Percentiles rank a stretch among this genome's conserved stretches.
phyloP scores from a whole-genome alignment of 495 filamentous ascomycete genomes.

The Chlorociboria aeruginascens region DNA sequence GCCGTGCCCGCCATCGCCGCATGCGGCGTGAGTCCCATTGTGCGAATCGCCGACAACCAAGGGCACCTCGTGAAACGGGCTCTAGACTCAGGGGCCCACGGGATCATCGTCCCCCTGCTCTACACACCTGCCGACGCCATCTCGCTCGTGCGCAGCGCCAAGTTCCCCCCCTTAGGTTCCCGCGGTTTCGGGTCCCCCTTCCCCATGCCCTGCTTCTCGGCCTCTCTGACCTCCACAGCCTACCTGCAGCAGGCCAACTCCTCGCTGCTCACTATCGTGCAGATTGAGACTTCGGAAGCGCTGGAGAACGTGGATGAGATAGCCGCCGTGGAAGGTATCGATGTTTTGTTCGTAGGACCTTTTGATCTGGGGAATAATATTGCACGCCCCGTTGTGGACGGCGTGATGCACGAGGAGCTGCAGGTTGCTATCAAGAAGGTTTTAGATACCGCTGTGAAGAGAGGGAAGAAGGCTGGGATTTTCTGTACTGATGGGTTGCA shows the following conservation, averaged over 20 bases:
- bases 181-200: constrained; percentile 60
- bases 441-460: constrained; percentile 44
- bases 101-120: constrained; percentile 54
- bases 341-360: constrained; percentile 69
- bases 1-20: constrained; percentile 61
- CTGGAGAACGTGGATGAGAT: constrained; percentile 61
- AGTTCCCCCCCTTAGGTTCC: constrained; percentile 53
- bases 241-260: constrained; percentile 70
- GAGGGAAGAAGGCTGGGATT: constrained; percentile 68
- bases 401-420: constrained; percentile 50
- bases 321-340: constrained; percentile 55
- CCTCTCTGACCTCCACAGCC: constrained; percentile 39
- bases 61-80: constrained; percentile 61
- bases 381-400: constrained; percentile 52
- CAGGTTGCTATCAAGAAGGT: constrained; percentile 55
- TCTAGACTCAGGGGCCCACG: constrained; percentile 57
- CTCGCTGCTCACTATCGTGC: constrained; percentile 57
- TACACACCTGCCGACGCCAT: constrained; percentile 52
- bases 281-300: constrained; percentile 72
- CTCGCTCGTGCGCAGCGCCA: constrained; percentile 44
- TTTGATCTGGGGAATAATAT: constrained; percentile 70
- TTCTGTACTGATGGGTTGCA: constrained; percentile 60
- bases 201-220: constrained; percentile 48
- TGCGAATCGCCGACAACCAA: constrained; percentile 54
- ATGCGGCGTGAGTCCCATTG: constrained; percentile 53